Evolutionary conservation across 768 basidiomycete species (phyloP), one percentile per base, ranked within the genome.

Genomic region (Galerina sulciceps): DNA sequence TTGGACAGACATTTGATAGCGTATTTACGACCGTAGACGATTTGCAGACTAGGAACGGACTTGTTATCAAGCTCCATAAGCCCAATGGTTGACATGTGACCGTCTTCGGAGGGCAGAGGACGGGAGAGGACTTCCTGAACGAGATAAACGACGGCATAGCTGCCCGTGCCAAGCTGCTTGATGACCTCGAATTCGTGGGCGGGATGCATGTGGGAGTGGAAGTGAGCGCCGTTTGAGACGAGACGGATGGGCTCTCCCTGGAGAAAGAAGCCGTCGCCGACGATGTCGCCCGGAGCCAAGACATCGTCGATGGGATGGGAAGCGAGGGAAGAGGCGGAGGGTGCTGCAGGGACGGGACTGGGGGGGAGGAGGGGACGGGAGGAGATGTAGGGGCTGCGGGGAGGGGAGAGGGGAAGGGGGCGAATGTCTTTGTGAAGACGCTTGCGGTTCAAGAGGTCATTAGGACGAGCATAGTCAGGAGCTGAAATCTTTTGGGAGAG

Each of bases 1-100:
- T 98, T 99, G 72, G 93, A 94, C 63, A 99, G 80, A 74, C 93
- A 91, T 81, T 99, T 99, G 76, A 99, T 85, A n/a, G 97, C 97
- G 73, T 88, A 93, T 70, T 94, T 86, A 57, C 89, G 83, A 20
- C 91, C 92, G 63, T 93, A 91, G 13, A 78, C 73, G 18, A 78
- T 76, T 48, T 76, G 71, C 37, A 79, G 61, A n/a, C 62, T 67
- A 48, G 69, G 65, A 55, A 59, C 42, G 50, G 71, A 60, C 46
- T 65, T 64, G 43, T 78, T 78, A 61, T 84, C 85, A 10, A 85
- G 63, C 57, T 87, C 85, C 71, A 87, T 82, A 23, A 73, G 62
- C 63, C 84, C 85, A 53, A 86, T 76, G 54, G 79, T 81, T 50
- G 81, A 80, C 69, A 84, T 81, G 64, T 88, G 85, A 43, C 81